These are phyloP conservation scores for Aureobasidium vineae DNA, from an alignment of 2,329 filamentous ascomycete species.

Conservation along the genomic window DNA sequence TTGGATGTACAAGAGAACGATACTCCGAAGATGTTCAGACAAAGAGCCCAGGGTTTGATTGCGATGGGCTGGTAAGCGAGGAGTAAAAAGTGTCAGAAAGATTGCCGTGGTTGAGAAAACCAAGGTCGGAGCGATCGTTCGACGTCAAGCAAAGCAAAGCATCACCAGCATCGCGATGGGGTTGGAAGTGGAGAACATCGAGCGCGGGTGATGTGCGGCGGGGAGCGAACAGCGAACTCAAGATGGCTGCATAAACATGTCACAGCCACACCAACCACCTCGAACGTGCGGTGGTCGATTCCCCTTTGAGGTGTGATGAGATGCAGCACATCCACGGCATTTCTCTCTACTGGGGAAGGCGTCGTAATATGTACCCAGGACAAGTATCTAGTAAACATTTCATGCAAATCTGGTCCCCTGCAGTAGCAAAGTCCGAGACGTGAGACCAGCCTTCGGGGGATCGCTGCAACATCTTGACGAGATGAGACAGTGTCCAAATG, in stretches of 20 bases:
- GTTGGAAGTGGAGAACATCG: slow-evolving; percentile 18
- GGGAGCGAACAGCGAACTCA: not conserved
- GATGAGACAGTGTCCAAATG: slow-evolving; percentile 11
- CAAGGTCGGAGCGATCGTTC: slow-evolving; percentile 12
- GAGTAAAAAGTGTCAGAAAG: not conserved
- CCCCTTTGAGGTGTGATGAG: slow-evolving; percentile 14
- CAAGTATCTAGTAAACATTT: not conserved
- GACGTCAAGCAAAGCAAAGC: slow-evolving; percentile 20
- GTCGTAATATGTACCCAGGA: slow-evolving; percentile 8
- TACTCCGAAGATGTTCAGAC: not conserved
- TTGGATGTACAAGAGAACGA: not conserved
- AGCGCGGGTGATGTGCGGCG: slow-evolving; percentile 13
- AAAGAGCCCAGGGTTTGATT: slow-evolving; percentile 14
- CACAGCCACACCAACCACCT: slow-evolving; percentile 26
- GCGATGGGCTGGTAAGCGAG: slow-evolving; percentile 4
- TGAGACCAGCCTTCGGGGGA: slow-evolving; percentile 12
- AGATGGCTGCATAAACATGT: slow-evolving; percentile 13
- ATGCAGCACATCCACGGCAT: slow-evolving; percentile 18
- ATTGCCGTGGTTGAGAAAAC: slow-evolving; percentile 3
- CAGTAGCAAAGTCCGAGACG: slow-evolving; percentile 15
- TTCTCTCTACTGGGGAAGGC: not conserved
- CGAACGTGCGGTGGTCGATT: slow-evolving; percentile 5
- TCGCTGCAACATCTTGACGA: slow-evolving; percentile 18
- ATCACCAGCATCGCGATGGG: slow-evolving; percentile 3
- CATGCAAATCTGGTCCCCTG: slow-evolving; percentile 4